A percentile compares a stretch with the other conserved stretches of the same genome.
These are phyloP conservation scores for Aeminium ludgeri DNA, from an alignment of 495 filamentous ascomycete genomes.

Conservation along the genomic window DNA sequence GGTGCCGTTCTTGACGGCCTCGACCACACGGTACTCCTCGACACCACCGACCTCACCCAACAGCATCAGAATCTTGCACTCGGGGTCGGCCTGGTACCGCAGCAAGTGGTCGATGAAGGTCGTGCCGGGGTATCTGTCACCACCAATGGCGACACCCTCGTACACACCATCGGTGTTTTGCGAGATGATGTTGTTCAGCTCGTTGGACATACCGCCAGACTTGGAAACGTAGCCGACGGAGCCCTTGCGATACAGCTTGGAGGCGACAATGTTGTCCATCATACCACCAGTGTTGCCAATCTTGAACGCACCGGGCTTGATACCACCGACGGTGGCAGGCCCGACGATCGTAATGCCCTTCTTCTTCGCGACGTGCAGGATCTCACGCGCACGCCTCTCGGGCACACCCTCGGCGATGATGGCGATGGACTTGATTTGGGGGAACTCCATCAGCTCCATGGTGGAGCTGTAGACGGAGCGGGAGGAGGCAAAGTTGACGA, in stretches of 20 bases:
- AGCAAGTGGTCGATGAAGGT: conserved; percentile 98
- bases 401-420: conserved; percentile 99
- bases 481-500: conserved; percentile 98
- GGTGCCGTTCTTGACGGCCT: conserved; percentile 79
- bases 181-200: conserved; percentile 98
- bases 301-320: conserved; percentile 98
- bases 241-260: conserved; percentile 97
- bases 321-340: conserved; percentile 94
- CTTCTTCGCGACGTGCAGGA: conserved; percentile 83
- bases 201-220: conserved; percentile 99
- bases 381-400: conserved; percentile 95
- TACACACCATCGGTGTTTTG: conserved; percentile 93
- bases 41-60: conserved; percentile 98
- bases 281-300: conserved; percentile 99
- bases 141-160: conserved; percentile 97
- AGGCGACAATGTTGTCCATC: conserved; percentile 99
- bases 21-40: conserved; percentile 98
- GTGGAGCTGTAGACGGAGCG: conserved; percentile 96
- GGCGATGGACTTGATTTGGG: conserved; percentile 93
- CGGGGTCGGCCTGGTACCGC: conserved; percentile 83
- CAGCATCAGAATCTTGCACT: conserved; percentile 90
- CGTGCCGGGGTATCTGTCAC: conserved; percentile 95
- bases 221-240: conserved; percentile 99
- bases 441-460: conserved; percentile 93
- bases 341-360: conserved; percentile 99